Conservation (phyloP, 2,329 filamentous ascomycete genomes). For the Didymella sp. region DNA sequence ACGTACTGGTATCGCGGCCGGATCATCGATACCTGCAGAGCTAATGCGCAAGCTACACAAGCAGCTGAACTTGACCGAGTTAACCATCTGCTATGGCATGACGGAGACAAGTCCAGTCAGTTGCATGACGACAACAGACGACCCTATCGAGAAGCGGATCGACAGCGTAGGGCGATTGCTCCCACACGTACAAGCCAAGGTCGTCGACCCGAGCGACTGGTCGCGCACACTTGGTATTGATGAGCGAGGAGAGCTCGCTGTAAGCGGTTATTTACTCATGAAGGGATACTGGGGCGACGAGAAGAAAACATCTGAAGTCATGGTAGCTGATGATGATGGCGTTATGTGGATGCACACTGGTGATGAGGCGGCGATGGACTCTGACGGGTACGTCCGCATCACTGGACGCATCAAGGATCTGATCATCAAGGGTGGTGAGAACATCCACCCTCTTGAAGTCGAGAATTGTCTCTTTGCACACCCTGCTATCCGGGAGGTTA, state of each 20-base stretch:
- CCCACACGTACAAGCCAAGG: conserved; percentile 79
- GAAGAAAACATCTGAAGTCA: conserved; percentile 71
- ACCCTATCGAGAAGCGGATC: conserved; percentile 76
- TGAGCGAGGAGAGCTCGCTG: conserved; percentile 79
- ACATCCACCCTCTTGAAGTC: conserved; percentile 92
- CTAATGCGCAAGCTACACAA: conserved; percentile 80
- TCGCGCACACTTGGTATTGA: conserved; percentile 66
- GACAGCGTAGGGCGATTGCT: conserved; percentile 79
- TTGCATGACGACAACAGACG: conserved; percentile 80
- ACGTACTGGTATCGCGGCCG: conserved; percentile 90
- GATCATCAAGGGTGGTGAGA: conserved; percentile 94
- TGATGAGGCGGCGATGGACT: conserved; percentile 87
- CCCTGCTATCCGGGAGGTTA: conserved; percentile 73
- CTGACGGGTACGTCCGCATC: conserved; percentile 82
- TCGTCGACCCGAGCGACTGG: conserved; percentile 74
- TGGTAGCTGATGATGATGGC: conserved; percentile 63
- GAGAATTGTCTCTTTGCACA: conserved; percentile 86
- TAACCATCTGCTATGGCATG: conserved; percentile 97
- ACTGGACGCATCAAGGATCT: conserved; percentile 93
- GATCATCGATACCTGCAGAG: conserved; percentile 80
- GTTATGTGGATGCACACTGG: conserved; percentile 88
- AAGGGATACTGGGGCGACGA: conserved; percentile 86
- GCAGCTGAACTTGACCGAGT: conserved; percentile 75
- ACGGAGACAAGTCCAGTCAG: conserved; percentile 81
- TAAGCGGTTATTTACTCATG: conserved; percentile 88